Evolutionary conservation across 495 filamentous ascomycete genomes (phyloP), one percentile per base, ranked within the genome.

Genomic region (Ramalina peruviana): DNA sequence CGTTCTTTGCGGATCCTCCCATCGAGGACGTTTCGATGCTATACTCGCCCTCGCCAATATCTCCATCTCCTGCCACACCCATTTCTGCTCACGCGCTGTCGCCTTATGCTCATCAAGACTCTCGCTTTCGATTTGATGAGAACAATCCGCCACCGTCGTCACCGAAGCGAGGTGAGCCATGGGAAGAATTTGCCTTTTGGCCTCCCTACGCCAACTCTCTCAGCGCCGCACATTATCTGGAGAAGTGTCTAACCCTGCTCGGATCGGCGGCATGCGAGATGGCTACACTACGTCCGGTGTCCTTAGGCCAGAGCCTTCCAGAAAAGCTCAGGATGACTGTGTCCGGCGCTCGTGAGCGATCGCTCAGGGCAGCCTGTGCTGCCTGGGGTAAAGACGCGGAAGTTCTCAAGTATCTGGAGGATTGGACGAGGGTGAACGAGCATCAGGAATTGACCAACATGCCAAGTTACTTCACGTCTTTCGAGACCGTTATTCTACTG

Each of bases 151-250:
- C 86, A 6, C 82, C 86, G n/a, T 78, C 80, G 1, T 84, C 80
- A 1, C 84, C 86, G 1, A 81, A 70, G 54, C 71, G 72, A 33
- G 88, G 86, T 30, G 86, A 94, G 58, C 55, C 82, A 5, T 88
- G 88, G 85, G 93, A 97, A 64, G 89, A 85, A 41, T 96, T 83
- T 67, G 90, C 92, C 1, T 98, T 98, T 65, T 95, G 93, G 86
- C 88, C 93, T 2, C 92, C 92, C 0, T 82, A 83, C 57, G 83
- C 88, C 5, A 97, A 95, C 59, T 88, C 88, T 0, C 65, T 98
- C 15, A 86, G 88, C 54, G 89, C 83, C 9, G 81, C 88, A 6
- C 76, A 93, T 61, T 95, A 95, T 57, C 74, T 98, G 12, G 72
- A 78, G 37, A 86, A 83, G 62, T 82, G 92, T 55, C 72, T 96